phyloP scores from a whole-genome alignment of 2,329 filamentous ascomycete genomes.

The Claviceps sp. region DNA sequence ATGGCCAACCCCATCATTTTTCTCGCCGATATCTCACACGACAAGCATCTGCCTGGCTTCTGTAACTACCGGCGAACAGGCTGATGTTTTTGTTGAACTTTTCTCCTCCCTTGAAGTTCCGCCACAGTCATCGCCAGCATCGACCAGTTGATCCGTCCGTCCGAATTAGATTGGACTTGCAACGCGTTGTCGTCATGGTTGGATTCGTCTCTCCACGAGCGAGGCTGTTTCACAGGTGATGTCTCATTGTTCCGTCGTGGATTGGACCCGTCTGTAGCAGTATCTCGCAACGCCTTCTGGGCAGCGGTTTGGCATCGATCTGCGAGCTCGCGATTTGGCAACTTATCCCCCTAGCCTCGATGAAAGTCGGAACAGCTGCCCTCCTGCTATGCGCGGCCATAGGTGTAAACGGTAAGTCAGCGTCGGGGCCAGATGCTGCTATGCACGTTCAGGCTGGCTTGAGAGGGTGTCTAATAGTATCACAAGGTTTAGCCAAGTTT shows the following conservation, averaged over 20 bases:
- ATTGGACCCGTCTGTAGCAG: background rate
- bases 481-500: background rate
- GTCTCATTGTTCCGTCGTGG: conserved; percentile 1
- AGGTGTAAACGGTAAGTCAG: conserved; percentile 6
- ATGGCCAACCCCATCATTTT: background rate
- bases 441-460: background rate
- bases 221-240: conserved; percentile 4
- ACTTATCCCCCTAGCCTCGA: conserved; percentile 1
- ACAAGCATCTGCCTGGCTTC: background rate
- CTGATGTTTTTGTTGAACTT: background rate
- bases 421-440: conserved; percentile 1
- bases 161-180: background rate
- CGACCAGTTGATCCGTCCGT: background rate
- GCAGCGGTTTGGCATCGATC: too few relatives aligned
- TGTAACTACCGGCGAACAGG: background rate
- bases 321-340: background rate
- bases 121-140: background rate
- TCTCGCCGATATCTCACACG: background rate
- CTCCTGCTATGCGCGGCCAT: conserved; percentile 7
- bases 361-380: conserved; percentile 9
- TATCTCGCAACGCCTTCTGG: too few relatives aligned
- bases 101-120: background rate
- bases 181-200: background rate
- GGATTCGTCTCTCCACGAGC: background rate
- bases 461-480: background rate